Percentiles rank a stretch among this genome's conserved stretches.
These are phyloP conservation scores for Annona squamosa DNA, from an alignment of 164 flowering plant genomes.

Conservation along the genomic window DNA sequence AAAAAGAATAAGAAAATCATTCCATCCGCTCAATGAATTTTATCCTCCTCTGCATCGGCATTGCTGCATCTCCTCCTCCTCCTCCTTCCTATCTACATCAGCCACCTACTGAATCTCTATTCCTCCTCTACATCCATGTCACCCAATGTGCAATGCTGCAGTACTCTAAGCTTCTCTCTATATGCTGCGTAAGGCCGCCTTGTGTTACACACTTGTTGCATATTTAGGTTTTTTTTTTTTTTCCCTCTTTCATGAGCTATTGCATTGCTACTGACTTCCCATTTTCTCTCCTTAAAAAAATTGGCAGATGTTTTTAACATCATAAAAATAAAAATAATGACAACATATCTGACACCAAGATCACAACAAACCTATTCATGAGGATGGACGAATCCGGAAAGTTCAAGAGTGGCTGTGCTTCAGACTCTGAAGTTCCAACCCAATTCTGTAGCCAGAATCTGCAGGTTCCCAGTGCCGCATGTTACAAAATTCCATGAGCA, in stretches of 20 bases:
- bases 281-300: constrained; percentile 1
- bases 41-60: neutral
- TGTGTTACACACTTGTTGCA: neutral
- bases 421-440: constrained; percentile 59
- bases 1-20: neutral
- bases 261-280: neutral
- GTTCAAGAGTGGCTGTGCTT: constrained; percentile 11
- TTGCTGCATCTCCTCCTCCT: too few species aligned
- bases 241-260: neutral
- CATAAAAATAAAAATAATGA: neutral
- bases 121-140: neutral
- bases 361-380: constrained; percentile 57
- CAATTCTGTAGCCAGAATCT: constrained; percentile 94
- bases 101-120: neutral
- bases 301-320: neutral
- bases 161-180: too few species aligned
- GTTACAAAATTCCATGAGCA: neutral
- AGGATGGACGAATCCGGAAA: constrained; percentile 44
- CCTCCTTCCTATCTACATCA: neutral
- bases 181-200: too few species aligned
- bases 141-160: too few species aligned
- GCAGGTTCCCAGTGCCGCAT: constrained; percentile 20
- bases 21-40: neutral
- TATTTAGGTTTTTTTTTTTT: neutral
- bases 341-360: neutral